Conservation (phyloP, 208 protist species). For the Strigomonas culicis region DNA sequence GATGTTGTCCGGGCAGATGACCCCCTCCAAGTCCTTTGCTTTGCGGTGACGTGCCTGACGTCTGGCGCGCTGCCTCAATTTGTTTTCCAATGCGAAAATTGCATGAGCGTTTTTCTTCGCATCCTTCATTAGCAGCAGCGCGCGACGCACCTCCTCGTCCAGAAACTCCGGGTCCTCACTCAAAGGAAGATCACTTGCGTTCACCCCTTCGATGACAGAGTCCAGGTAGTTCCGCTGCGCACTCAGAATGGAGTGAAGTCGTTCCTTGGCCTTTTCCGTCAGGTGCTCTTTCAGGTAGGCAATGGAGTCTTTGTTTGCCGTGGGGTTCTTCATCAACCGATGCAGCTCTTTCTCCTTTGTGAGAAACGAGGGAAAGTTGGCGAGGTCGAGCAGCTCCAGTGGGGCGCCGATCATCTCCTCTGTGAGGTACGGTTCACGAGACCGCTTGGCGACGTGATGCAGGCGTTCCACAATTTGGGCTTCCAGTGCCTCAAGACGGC, state of each 20-base stretch:
- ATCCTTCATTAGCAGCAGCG: constrained; percentile 18
- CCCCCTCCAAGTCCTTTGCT: constrained; percentile 64
- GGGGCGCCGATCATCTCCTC: constrained; percentile 57
- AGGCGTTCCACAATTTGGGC: constrained; percentile 64
- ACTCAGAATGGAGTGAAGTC: constrained; percentile 14
- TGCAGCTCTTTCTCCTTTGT: constrained; percentile 50
- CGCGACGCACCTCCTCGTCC: constrained; percentile 27
- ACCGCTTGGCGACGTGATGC: constrained; percentile 34
- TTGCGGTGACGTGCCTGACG: constrained; percentile 50
- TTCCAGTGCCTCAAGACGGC: constrained; percentile 42
- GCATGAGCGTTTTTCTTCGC: constrained; percentile 17
- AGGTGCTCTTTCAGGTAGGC: constrained; percentile 22
- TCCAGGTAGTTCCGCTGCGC: constrained; percentile 21
- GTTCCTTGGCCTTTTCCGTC: constrained; percentile 25
- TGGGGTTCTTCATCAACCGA: constrained; percentile 26
- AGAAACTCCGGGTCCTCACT: constrained; percentile 17
- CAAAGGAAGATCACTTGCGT: constrained; percentile 15
- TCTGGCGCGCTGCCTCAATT: constrained; percentile 54
- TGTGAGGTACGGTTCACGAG: constrained; percentile 52
- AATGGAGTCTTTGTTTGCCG: constrained; percentile 21
- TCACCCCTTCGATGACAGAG: constrained; percentile 19
- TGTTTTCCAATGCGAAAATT: constrained; percentile 44
- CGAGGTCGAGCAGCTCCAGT: constrained; percentile 55
- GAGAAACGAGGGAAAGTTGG: constrained; percentile 37
- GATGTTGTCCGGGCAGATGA: constrained; percentile 48